phyloP scores from a whole-genome alignment of 2,329 filamentous ascomycete genomes.

The Paecilomyces sp. region DNA sequence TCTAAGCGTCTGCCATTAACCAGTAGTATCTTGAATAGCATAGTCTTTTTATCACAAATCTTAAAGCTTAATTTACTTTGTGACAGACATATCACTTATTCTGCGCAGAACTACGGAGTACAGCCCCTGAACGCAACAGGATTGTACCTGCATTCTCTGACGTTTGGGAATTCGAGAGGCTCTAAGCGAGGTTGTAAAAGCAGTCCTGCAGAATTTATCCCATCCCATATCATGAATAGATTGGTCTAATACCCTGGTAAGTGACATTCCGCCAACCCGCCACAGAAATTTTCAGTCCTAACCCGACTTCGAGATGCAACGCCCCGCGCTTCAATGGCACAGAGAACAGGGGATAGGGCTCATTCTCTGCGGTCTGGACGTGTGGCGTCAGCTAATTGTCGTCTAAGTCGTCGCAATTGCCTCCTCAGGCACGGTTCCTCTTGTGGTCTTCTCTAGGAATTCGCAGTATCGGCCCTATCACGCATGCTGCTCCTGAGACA shows the following conservation, averaged over 20 bases:
- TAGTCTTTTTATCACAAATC: neutral
- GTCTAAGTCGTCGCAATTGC: neutral
- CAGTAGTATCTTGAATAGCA: neutral
- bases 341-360: neutral
- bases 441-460: neutral
- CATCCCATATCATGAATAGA: neutral
- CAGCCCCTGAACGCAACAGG: neutral
- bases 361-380: neutral
- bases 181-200: neutral
- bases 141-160: neutral
- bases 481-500: neutral
- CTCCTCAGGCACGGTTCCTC: neutral
- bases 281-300: neutral
- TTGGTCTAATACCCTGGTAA: neutral
- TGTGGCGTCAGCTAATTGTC: neutral
- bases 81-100: neutral
- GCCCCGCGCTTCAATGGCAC: neutral
- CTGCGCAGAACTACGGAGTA: neutral
- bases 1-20: neutral
- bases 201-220: neutral
- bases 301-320: neutral
- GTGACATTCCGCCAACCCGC: neutral
- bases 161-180: neutral
- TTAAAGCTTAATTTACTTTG: neutral
- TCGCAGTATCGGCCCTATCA: neutral